phyloP scores from a whole-genome alignment of 176 grass and related monocot species.

The Oryza glumipatula region DNA sequence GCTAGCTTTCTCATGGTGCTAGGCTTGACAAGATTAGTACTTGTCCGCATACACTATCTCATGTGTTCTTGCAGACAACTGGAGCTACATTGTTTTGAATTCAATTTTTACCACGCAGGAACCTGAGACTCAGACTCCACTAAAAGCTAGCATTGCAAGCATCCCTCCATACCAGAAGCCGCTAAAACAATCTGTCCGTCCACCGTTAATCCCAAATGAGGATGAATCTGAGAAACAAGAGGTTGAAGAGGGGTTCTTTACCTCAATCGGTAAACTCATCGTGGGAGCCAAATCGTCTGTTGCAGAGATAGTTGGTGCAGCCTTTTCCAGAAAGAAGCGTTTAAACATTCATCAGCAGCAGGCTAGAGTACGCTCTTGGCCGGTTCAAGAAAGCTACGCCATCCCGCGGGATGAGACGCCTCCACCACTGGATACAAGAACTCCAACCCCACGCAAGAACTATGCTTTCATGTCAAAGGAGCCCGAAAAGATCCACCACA shows the following conservation, averaged over 20 bases:
- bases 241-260: slow-evolving; percentile 66
- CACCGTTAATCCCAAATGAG: slow-evolving; percentile 62
- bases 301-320: slow-evolving; percentile 48
- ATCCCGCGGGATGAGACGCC: slow-evolving; percentile 65
- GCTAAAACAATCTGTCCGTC: slow-evolving; percentile 49
- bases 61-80: slow-evolving; percentile 30
- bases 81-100: slow-evolving; percentile 41
- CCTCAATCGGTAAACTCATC: slow-evolving; percentile 56
- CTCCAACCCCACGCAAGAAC: slow-evolving; percentile 66
- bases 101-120: slow-evolving; percentile 50
- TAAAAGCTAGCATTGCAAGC: slow-evolving; percentile 57
- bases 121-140: slow-evolving; percentile 41
- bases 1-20: slow-evolving; percentile 16
- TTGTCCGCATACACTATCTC: background rate
- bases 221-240: slow-evolving; percentile 67
- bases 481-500: slow-evolving; percentile 77
- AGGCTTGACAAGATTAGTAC: background rate
- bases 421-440: slow-evolving; percentile 54
- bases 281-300: slow-evolving; percentile 61
- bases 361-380: slow-evolving; percentile 45
- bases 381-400: slow-evolving; percentile 66
- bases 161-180: slow-evolving; percentile 69
- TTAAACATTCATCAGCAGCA: slow-evolving; percentile 43
- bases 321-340: slow-evolving; percentile 67
- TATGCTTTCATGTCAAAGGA: slow-evolving; percentile 87